These are phyloP conservation scores for Parmales sp. DNA, from an alignment of 108 stramenopile species.

Conservation along the genomic window DNA sequence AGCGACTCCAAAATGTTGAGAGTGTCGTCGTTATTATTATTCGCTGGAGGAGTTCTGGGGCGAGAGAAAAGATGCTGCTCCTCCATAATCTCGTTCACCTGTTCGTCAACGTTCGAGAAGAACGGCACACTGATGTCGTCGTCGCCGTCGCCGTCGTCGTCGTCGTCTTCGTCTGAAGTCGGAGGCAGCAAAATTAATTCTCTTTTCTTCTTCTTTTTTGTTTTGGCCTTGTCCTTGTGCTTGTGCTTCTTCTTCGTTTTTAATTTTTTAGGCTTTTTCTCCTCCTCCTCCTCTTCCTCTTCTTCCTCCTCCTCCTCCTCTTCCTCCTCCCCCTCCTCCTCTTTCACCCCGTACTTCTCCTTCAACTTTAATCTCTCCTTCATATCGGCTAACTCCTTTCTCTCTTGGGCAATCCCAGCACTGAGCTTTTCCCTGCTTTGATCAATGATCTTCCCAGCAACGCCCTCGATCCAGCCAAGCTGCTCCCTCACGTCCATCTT, in stretches of 20 bases:
- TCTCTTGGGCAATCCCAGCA: neutral
- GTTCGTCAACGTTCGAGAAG: neutral
- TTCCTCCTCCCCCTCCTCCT: neutral
- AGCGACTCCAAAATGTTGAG: no score
- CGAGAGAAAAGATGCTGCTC: no score
- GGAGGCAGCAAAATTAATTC: neutral
- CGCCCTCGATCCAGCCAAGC: neutral
- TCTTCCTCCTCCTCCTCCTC: neutral
- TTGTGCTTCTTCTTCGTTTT: neutral
- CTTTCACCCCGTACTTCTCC: neutral
- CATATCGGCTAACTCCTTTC: neutral
- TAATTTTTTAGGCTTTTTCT: neutral
- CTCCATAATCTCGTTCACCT: neutral
- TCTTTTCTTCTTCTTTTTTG: conserved; percentile 2
- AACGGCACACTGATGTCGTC: neutral
- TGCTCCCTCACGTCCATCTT: neutral
- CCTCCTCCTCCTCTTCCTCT: neutral
- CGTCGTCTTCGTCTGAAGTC: neutral
- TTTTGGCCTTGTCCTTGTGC: neutral
- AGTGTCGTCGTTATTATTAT: no score
- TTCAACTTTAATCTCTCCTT: neutral
- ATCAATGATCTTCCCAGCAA: neutral
- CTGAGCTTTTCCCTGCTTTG: neutral
- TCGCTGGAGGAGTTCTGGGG: no score
- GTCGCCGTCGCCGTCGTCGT: neutral